Conservation (phyloP, 2,329 filamentous ascomycete species). For the Trichophyton rubrum region DNA sequence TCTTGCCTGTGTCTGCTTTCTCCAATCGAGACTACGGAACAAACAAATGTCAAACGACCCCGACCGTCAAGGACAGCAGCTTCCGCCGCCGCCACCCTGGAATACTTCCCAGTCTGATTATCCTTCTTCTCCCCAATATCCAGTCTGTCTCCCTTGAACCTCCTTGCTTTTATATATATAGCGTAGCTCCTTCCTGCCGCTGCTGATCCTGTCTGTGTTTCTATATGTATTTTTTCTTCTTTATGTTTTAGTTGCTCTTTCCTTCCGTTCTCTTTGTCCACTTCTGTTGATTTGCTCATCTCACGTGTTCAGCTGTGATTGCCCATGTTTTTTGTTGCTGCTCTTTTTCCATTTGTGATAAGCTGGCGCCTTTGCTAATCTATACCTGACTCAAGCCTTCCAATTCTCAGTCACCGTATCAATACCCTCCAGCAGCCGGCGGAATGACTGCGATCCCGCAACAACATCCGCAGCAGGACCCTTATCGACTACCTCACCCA, state of each 20-base stretch:
- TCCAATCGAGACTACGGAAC: constrained; percentile 7
- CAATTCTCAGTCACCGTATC: constrained; percentile 17
- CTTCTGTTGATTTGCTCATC: neutral
- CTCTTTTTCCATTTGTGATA: neutral
- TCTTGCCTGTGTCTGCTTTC: neutral
- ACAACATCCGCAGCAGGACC: constrained; percentile 30
- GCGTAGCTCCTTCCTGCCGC: neutral
- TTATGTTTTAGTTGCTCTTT: neutral
- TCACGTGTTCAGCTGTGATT: neutral
- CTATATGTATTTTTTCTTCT: no score
- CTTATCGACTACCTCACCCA: constrained; percentile 28
- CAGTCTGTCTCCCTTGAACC: constrained; percentile 14
- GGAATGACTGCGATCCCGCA: constrained; percentile 32
- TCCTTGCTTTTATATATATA: constrained; percentile 4
- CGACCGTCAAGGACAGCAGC: constrained; percentile 36
- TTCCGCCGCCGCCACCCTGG: constrained; percentile 28
- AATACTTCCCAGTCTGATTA: constrained; percentile 28
- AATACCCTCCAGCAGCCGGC: constrained; percentile 24
- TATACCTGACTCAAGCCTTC: constrained; percentile 19
- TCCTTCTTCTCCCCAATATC: constrained; percentile 24
- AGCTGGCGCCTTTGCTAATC: constrained; percentile 8
- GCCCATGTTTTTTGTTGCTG: neutral
- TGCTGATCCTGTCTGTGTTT: constrained; percentile 2
- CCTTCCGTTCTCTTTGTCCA: constrained; percentile 1
- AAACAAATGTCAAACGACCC: constrained; percentile 34